Evolutionary conservation across 768 basidiomycete genomes (phyloP), one percentile per base, ranked within the genome.

Genomic region (Dentipellis fragilis): DNA sequence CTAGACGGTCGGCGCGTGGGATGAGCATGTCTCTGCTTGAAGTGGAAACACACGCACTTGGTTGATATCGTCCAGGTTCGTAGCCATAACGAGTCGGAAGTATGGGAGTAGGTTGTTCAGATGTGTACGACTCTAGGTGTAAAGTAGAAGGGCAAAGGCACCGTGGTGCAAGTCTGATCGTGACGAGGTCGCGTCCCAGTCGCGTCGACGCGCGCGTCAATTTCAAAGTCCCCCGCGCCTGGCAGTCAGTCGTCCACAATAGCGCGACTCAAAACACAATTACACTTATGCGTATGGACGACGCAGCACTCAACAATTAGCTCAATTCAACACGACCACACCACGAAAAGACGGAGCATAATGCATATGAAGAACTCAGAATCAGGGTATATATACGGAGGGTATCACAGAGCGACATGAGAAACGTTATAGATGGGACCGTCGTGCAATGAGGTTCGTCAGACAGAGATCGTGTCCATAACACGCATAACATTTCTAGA

Each of bases 21-120:
- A 11, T 19, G 6, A 14, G 19, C 11, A 61, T 51, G 19, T 23
- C 38, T 35, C 19, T 17, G 6, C 29, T 29, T 9, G 29, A 29
- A 8, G 17, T 47, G 39, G n/a, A 11, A 34, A 22, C 16, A 21
- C 14, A 22, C 54, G 19, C 7, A 62, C 61, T 48, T 62, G 61
- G 39, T 34, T 60, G 38, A 57, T 19, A 16, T 62, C 59, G 23
- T 60, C 56, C n/a, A 57, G 59, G 4, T 54, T 53, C 17, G 45
- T 55, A 19, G n/a, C 29, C 21, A 34, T 48, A 16, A 45, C 29
- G 6, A 6, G 6, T 29, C 6, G 16, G n/a, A 49, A 1, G 36
- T 14, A 21, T n/a, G 36, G 36, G 22, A 7, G 34, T 17, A 21
- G 19, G 39, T n/a, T n/a, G n/a, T n/a, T n/a, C n/a, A n/a, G n/a